Percentiles rank a stretch among this genome's conserved stretches.
phyloP scores from a whole-genome alignment of 2,329 filamentous ascomycete genomes.

The Colletotrichum camelliae region DNA sequence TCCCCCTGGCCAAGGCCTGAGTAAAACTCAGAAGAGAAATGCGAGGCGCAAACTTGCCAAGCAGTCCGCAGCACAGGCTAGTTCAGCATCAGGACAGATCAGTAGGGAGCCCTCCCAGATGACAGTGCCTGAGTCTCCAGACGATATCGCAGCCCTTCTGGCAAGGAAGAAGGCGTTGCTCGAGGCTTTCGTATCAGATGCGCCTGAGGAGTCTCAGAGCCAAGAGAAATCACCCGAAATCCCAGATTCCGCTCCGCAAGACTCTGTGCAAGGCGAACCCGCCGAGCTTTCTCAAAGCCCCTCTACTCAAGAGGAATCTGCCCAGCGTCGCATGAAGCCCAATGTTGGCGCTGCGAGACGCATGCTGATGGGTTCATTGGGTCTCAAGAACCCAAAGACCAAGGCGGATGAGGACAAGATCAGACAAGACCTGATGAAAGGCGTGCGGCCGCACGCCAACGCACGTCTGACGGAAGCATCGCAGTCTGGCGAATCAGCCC shows the following conservation, averaged over 20 bases:
- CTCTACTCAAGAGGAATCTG: neutral
- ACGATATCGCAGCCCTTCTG: constrained; percentile 32
- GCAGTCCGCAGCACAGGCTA: constrained; percentile 13
- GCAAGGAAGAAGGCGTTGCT: constrained; percentile 48
- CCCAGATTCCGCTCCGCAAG: neutral
- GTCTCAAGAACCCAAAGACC: constrained; percentile 70
- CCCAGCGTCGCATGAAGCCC: constrained; percentile 36
- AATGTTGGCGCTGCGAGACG: constrained; percentile 67
- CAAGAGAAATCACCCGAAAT: neutral
- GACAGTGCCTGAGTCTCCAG: neutral
- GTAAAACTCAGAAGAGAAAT: constrained; percentile 57
- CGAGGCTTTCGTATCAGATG: constrained; percentile 27
- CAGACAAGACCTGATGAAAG: constrained; percentile 63
- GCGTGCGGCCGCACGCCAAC: constrained; percentile 43
- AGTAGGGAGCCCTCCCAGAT: neutral
- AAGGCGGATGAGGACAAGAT: constrained; percentile 71
- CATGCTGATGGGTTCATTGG: constrained; percentile 75
- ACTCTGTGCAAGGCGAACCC: neutral
- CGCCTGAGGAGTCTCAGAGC: neutral
- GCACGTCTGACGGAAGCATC: constrained; percentile 24
- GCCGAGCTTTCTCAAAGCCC: neutral
- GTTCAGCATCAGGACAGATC: neutral
- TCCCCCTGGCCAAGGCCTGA: constrained; percentile 41
- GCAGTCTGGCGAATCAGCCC: neutral
- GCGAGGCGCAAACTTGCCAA: constrained; percentile 50